Base-by-base conservation (phyloP, 345 rosid species). In the Eucalyptus pumila region DNA sequence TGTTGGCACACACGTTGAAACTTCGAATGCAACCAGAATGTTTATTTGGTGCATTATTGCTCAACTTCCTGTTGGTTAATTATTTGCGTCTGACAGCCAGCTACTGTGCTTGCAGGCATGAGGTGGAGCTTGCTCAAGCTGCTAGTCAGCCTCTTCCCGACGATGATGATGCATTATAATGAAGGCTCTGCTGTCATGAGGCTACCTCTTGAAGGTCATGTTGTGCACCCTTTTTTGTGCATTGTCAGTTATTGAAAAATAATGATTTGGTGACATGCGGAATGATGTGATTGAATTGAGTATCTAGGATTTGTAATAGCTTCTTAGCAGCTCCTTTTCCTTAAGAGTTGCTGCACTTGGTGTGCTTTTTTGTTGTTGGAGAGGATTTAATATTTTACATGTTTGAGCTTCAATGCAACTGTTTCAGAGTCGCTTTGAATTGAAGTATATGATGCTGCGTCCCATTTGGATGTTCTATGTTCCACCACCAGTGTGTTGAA, bases 101-200 rank as follows among this genome's bases (percentile, higher is more conserved):
- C 27, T 54, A 21, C 27, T 80, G 4, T 34, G 14, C 23, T 80
- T 26, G 69, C 91, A 96, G 99, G 92, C 98, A 96, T 56, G 99
- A 96, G 92, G 96, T 95, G 11, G 99, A 96, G 89, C 96, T 96
- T 23, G 95, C 92, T n/a, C 89, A 89, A 8, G 99, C 99, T 48
- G 98, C 96, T 42, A 93, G 89, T 85, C 98, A 96, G 91, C 99
- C 98, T 80, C 97, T 96, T 56, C 98, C 96, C 4, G 98, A 96
- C 49, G 98, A 94, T 37, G 96, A 94, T 72, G 98, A 97, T 37
- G 69, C 95, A 14, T 94, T 97, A 19, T 97, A 97, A 86, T 97
- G 91, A 89, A 91, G 60, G 54, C 86, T 47, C 60, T 23, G 27
- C 45, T 47, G 40, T 23, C 3, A 32, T 32, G 3, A 69, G 80